These are phyloP conservation scores for Microthlaspi erraticum DNA, from an alignment of 345 rosid genomes.

Conservation along the genomic window DNA sequence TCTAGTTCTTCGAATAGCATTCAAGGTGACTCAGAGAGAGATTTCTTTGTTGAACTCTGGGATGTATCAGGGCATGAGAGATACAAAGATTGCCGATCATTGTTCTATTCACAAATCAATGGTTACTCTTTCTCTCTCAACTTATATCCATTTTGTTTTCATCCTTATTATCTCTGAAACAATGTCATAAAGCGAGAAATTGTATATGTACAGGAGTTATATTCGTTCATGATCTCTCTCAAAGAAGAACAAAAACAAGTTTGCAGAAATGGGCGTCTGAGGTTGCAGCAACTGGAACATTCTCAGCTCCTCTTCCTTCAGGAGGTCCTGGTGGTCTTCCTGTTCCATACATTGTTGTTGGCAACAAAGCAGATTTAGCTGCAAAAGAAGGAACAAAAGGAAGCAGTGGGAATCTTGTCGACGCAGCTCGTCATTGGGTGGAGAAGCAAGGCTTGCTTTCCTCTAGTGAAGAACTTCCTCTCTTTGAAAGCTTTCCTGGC, in stretches of 20 bases:
- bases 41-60: conserved; percentile 98
- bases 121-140: conserved; percentile 50
- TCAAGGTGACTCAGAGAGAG: conserved; percentile 92
- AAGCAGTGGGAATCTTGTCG: conserved; percentile 98
- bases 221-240: conserved; percentile 96
- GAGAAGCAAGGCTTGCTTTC: conserved; percentile 99
- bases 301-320: conserved; percentile 90
- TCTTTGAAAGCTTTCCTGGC: conserved; percentile 94
- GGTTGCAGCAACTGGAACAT: conserved; percentile 83
- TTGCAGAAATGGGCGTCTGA: conserved; percentile 97
- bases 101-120: conserved; percentile 92
- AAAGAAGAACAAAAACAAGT: conserved; percentile 93
- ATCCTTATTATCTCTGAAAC: conserved; percentile 23
- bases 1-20: conserved; percentile 92
- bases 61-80: conserved; percentile 98
- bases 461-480: conserved; percentile 90
- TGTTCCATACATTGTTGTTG: conserved; percentile 87
- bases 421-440: conserved; percentile 98
- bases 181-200: background rate
- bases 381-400: conserved; percentile 89
- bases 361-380: conserved; percentile 97
- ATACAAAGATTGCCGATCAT: conserved; percentile 93
- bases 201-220: conserved; percentile 70
- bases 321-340: conserved; percentile 99
- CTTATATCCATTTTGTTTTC: conserved; percentile 1